Base-by-base conservation (phyloP, 1,284 basidiomycete genomes). In the Cutaneotrichosporon daszewskae region DNA sequence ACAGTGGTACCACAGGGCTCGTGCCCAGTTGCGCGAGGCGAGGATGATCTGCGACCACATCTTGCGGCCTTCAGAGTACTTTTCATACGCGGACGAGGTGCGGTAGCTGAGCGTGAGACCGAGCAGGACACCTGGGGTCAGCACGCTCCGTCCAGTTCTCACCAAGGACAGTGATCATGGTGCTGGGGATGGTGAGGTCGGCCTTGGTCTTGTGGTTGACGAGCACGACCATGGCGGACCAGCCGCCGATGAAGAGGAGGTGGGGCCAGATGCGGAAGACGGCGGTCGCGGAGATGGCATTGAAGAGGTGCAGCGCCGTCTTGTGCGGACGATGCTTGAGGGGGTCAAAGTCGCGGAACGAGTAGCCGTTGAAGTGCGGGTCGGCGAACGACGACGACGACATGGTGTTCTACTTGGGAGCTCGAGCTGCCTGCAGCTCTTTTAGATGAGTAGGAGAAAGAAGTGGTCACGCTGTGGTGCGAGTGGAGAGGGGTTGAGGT, bases 21-120 rank as follows among this genome's bases (percentile, higher is more conserved):
- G 47, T 4, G 62, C 59, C 62, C 65, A 67, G 8, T 58, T 59
- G 18, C 68, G 49, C 1, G 59, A 54, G 8, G 76, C 77, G 11
- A 81, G 67, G 34, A 83, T 77, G 41, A 85, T 81, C 51, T 80
- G 76, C 5, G 80, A 80, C 84, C 84, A 87, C 19, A 81, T 69
- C 35, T 76, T 68, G 33, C 84, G 72, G 4, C 84, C 84, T 57
- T 87, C 84, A 53, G 80, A 81, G 66, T 86, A 83, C 75, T 82
- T 72, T 57, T 84, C 83, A 58, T 84, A 85, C 17, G 83, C 83
- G 3, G 83, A 82, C 3, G 82, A 84, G 1, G 84, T 85, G 28
- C 63, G 51, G 44, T 69, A 69, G 29, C 59, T 64, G 14, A 69
- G 47, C 2, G 65, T 66, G 37, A 69, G 45, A 63, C 66, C 66